A percentile compares a stretch with the other conserved stretches of the same genome.
phyloP scores from a whole-genome alignment of 202 grass and related monocot species.

The Carex arenaria region DNA sequence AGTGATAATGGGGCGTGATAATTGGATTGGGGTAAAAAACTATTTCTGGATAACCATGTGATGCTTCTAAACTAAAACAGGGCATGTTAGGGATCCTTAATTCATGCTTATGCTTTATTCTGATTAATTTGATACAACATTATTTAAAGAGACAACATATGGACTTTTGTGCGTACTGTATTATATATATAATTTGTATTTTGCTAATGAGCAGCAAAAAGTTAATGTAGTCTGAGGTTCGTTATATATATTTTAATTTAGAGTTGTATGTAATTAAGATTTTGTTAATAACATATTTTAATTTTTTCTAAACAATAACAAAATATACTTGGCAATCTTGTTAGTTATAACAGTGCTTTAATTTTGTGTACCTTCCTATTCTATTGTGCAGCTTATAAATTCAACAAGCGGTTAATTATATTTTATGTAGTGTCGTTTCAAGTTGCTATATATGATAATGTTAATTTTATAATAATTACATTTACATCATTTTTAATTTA shows the following conservation, averaged over 20 bases:
- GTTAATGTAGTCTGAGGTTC: not conserved
- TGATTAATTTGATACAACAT: not conserved
- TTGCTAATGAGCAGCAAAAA: not conserved
- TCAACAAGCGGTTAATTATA: not conserved
- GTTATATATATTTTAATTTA: not conserved
- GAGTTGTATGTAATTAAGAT: not conserved
- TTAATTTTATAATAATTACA: not conserved
- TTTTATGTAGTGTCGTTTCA: not conserved
- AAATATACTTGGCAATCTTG: not conserved
- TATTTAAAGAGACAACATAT: not conserved
- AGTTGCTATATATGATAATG: too few relatives aligned
- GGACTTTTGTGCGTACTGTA: not conserved
- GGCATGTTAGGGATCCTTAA: not conserved
- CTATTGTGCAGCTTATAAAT: not conserved
- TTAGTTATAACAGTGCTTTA: not conserved
- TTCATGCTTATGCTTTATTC: not conserved
- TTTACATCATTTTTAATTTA: not conserved
- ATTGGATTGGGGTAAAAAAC: too few relatives aligned
- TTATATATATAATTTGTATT: not conserved
- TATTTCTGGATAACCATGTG: conserved; percentile 11
- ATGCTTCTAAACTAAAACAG: not conserved
- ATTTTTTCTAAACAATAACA: not conserved
- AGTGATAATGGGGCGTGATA: too few relatives aligned
- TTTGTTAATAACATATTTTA: not conserved
- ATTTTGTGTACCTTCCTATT: not conserved